Base-by-base conservation (phyloP, 192 early-diverging fungal genomes). In the Coemansia sp. region DNA sequence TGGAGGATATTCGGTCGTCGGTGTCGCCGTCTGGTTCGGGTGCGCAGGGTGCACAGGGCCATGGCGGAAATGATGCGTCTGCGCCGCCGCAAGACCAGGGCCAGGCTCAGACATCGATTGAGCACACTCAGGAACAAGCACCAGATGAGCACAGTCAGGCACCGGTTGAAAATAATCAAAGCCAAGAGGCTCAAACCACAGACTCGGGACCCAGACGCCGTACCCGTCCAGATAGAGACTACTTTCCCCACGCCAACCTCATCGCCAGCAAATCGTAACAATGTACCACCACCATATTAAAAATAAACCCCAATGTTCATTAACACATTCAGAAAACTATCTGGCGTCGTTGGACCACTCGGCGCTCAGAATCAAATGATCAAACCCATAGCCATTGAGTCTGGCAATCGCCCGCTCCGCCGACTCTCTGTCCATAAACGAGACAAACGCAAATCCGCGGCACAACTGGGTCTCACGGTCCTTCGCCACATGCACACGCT, bases 371-470 rank as follows among this genome's bases (percentile, higher is more conserved):
- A 98, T 97, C 70, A 97, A 82, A 82, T 89, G 94, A 81, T 97
- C 95, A 80, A 94, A 99, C 67, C 94, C 94, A 71, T 90, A 91
- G 61, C 97, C 97, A 78, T 95, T 91, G 69, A 99, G 87, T 66
- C 87, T 88, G 61, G 85, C 84, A 66, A 94, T 85, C 45, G 94
- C 94, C 69, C 81, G 82, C 63, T 94, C 88, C 51, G 94, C 95
- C 64, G 89, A 86, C 52, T 89, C 88, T 69, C 87, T 83, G 67
- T 88, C 85, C 71, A 82, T 84, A 78, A 91, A 99, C 35, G 87
- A 91, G 32, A 99, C 91, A 74, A 97, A 99, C 23, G 94, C 97
- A 64, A 92, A 97, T 37, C 97, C 97, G 79, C 93, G 94, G 90
- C 94, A 96, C 19, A 81, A 64, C 63, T 87, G 86, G 20, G 90